Conservation (phyloP, 805 yeast genomes). For the Candida nanaspora region DNA sequence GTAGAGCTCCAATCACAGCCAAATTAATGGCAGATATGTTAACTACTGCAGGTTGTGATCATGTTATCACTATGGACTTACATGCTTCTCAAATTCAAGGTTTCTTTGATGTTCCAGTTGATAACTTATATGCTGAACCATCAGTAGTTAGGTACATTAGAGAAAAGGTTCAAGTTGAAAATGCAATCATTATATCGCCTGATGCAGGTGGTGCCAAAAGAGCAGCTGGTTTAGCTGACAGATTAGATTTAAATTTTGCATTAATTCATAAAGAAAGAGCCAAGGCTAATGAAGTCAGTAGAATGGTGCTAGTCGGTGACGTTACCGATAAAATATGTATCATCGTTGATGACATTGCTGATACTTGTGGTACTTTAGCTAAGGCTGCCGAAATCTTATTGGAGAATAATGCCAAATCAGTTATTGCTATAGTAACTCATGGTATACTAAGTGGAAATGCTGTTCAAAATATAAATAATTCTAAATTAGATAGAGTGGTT, state of each 20-base stretch:
- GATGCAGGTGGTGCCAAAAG: conserved; percentile 91
- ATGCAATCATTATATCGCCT: conserved; percentile 75
- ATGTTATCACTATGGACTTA: conserved; percentile 80
- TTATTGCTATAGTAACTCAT: conserved; percentile 78
- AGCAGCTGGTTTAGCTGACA: conserved; percentile 80
- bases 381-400: conserved; percentile 74
- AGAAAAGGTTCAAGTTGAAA: conserved; percentile 48
- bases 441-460: conserved; percentile 76
- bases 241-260: conserved; percentile 73
- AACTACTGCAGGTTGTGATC: conserved; percentile 80
- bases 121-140: conserved; percentile 80
- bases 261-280: conserved; percentile 82
- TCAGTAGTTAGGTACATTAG: conserved; percentile 67
- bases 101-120: conserved; percentile 76
- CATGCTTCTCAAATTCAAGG: conserved; percentile 91
- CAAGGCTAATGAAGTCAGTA: conserved; percentile 73
- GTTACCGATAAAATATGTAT: conserved; percentile 69
- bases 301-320: conserved; percentile 84
- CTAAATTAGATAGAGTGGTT: conserved; percentile 60
- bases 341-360: conserved; percentile 85
- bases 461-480: conserved; percentile 58
- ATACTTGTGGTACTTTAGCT: conserved; percentile 80
- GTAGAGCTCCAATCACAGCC: conserved; percentile 82
- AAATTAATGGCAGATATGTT: conserved; percentile 78
- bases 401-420: conserved; percentile 62